These are phyloP conservation scores for Kodamaea fukazawae DNA, from an alignment of 805 yeast species.

Conservation along the genomic window DNA sequence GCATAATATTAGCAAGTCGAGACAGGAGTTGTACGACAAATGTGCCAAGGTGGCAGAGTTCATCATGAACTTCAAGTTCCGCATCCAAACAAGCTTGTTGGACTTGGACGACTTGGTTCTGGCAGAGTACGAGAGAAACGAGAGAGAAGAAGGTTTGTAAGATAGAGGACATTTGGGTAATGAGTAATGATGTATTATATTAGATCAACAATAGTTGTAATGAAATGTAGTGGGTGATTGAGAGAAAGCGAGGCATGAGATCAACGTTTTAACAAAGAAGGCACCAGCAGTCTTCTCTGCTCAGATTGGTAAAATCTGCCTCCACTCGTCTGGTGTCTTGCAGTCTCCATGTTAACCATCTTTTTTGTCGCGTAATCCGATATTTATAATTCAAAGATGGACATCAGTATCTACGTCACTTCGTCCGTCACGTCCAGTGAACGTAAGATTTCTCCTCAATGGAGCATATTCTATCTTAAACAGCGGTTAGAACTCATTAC, in stretches of 20 bases:
- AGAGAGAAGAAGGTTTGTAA: background rate
- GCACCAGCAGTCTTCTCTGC: no score
- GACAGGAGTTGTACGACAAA: constrained; percentile 49
- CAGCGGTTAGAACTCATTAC: constrained; percentile 63
- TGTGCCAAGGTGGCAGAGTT: constrained; percentile 57
- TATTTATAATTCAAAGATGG: constrained; percentile 12
- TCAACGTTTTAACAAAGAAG: no score
- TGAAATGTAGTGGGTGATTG: no score
- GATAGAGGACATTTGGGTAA: background rate
- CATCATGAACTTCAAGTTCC: constrained; percentile 62
- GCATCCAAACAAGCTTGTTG: constrained; percentile 62
- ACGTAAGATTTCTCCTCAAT: constrained; percentile 57
- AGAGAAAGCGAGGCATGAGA: no score
- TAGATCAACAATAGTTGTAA: no score
- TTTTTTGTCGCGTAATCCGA: background rate
- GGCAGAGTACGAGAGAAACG: constrained; percentile 29
- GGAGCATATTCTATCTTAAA: constrained; percentile 57
- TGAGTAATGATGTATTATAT: no score
- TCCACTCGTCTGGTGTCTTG: no score
- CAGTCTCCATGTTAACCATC: no score
- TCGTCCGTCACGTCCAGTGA: constrained; percentile 70
- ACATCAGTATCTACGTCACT: constrained; percentile 56
- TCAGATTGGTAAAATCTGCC: no score
- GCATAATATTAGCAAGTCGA: constrained; percentile 45
- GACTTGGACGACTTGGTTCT: constrained; percentile 50